Conservation (phyloP, 805 yeast genomes). For the Candida adriatica region DNA sequence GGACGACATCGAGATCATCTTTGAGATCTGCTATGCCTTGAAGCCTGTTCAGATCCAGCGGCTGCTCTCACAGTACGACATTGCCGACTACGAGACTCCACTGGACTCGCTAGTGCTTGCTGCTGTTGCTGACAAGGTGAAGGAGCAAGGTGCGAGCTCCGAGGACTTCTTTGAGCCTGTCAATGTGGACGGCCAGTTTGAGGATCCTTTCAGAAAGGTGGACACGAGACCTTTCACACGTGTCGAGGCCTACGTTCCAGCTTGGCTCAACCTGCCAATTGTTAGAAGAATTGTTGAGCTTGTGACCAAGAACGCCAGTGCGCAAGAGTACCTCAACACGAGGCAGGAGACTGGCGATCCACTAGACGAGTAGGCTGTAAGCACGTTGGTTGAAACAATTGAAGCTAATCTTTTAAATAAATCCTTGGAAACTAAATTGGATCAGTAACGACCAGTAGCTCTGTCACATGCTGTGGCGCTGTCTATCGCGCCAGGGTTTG, state of each 20-base stretch:
- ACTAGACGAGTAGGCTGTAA: too few relatives aligned
- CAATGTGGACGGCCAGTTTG: conserved; percentile 66
- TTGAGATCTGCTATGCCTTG: conserved; percentile 90
- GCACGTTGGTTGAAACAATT: too few relatives aligned
- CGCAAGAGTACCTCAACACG: conserved; percentile 40
- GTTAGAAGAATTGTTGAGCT: conserved; percentile 85
- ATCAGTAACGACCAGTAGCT: too few relatives aligned
- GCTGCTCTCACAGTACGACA: conserved; percentile 78
- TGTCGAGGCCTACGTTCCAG: conserved; percentile 89
- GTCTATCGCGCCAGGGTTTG: too few relatives aligned
- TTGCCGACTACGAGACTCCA: conserved; percentile 93
- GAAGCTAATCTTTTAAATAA: too few relatives aligned
- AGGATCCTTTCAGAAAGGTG: conserved; percentile 75
- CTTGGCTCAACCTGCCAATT: conserved; percentile 84
- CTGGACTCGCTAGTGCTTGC: conserved; percentile 74
- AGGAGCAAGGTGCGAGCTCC: conserved; percentile 45
- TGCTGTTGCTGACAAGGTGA: conserved; percentile 75
- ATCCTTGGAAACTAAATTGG: too few relatives aligned
- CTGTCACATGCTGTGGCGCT: too few relatives aligned
- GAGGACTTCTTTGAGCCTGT: conserved; percentile 67
- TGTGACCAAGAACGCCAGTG: conserved; percentile 76
- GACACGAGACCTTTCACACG: conserved; percentile 71
- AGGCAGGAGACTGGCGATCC: conserved; percentile 18
- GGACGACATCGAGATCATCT: conserved; percentile 85
- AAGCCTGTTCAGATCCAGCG: conserved; percentile 95